Percentiles rank a stretch among this genome's conserved stretches.
Conservation (phyloP, 2,329 filamentous ascomycete genomes). For the Paracamarosporium sp. region DNA sequence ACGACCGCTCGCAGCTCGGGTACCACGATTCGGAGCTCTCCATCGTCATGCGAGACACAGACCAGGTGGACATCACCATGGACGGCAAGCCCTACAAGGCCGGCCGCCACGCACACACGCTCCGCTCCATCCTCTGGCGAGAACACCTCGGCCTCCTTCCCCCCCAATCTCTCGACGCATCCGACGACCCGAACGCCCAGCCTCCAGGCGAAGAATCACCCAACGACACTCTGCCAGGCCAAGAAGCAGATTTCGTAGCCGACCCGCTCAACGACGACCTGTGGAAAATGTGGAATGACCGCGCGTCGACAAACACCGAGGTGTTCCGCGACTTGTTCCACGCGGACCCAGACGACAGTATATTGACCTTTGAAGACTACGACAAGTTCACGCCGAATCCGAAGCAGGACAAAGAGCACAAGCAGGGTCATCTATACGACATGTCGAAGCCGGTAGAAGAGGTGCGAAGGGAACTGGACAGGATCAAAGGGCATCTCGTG, state of each 20-base stretch:
- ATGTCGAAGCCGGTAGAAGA: conserved; percentile 69
- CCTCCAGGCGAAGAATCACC: conserved; percentile 71
- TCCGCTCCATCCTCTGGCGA: conserved; percentile 84
- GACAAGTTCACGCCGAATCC: conserved; percentile 69
- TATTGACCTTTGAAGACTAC: conserved; percentile 91
- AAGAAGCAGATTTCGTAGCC: conserved; percentile 66
- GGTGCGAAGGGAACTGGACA: conserved; percentile 75
- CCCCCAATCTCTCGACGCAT: conserved; percentile 71
- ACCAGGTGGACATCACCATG: conserved; percentile 75
- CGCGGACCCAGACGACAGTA: conserved; percentile 86
- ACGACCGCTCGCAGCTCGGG: conserved; percentile 87
- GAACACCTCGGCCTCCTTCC: conserved; percentile 87
- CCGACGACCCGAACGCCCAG: conserved; percentile 75
- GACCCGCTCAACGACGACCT: conserved; percentile 66
- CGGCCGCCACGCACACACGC: conserved; percentile 80
- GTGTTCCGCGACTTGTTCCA: conserved; percentile 83
- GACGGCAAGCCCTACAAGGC: conserved; percentile 78
- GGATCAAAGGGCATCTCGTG: conserved; percentile 86
- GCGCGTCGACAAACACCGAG: conserved; percentile 74
- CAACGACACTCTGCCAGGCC: conserved; percentile 78
- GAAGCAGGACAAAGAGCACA: conserved; percentile 66
- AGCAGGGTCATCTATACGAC: conserved; percentile 87
- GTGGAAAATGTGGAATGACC: conserved; percentile 70
- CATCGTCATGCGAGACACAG: conserved; percentile 86
- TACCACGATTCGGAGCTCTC: conserved; percentile 90